Percentiles rank a stretch among this genome's conserved stretches.
Conservation (phyloP, 805 yeast genomes). For the Candida corydali region DNA sequence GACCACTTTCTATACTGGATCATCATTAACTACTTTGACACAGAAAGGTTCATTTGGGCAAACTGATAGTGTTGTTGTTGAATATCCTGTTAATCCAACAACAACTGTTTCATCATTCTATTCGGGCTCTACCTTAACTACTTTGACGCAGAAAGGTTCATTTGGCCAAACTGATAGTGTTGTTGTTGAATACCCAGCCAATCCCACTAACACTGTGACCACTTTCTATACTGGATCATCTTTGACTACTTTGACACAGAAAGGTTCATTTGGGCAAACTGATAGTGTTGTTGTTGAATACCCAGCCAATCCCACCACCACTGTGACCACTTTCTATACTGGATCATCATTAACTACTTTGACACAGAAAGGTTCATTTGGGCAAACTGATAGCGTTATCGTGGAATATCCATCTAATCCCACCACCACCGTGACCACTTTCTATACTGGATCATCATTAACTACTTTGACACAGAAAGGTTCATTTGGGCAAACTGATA, state of each 20-base stretch:
- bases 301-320: slow-evolving; percentile 12
- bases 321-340: slow-evolving; percentile 11
- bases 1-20: background rate
- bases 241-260: background rate
- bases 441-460: background rate
- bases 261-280: slow-evolving; percentile 4
- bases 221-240: background rate
- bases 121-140: background rate
- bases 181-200: background rate
- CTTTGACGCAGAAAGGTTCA: background rate
- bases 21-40: background rate
- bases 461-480: background rate
- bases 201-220: slow-evolving; percentile 2
- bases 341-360: slow-evolving; percentile 9
- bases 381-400: slow-evolving; percentile 8
- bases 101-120: background rate
- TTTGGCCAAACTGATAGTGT: slow-evolving; percentile 1
- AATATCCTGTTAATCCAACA: background rate
- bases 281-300: slow-evolving; percentile 9
- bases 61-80: background rate
- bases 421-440: background rate
- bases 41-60: background rate
- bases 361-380: slow-evolving; percentile 10
- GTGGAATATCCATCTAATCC: slow-evolving; percentile 16
- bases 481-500: background rate